These are phyloP conservation scores for Euphorbia tirucalli DNA, from an alignment of 345 rosid species.

Conservation along the genomic window DNA sequence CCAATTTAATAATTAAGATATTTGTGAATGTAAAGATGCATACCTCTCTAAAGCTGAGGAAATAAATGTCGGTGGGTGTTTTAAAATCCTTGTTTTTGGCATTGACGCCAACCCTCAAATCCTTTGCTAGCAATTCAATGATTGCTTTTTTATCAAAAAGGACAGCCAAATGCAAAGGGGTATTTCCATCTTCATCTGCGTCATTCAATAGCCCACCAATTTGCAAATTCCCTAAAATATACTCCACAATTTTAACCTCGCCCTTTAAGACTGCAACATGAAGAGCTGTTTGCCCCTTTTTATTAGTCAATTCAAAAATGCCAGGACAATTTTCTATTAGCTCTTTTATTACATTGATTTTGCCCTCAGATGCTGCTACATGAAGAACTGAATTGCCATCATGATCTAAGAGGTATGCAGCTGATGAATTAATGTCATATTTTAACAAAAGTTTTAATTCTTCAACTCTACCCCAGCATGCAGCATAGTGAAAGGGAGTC, in stretches of 20 bases:
- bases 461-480: no score
- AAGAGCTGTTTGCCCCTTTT: conserved; percentile 27
- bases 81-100: background rate
- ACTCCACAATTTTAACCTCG: background rate
- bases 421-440: no score
- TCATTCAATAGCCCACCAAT: conserved; percentile 19
- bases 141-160: background rate
- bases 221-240: conserved; percentile 1
- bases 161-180: conserved; percentile 35
- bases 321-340: no score
- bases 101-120: background rate
- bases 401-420: no score
- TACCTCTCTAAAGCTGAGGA: background rate
- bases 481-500: no score
- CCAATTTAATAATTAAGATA: no score
- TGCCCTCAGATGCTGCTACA: no score
- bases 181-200: conserved; percentile 30
- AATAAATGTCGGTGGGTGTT: background rate
- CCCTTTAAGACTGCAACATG: conserved; percentile 32
- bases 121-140: background rate
- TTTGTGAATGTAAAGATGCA: no score
- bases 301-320: conserved; percentile 3
- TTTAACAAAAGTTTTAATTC: no score
- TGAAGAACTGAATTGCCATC: no score
- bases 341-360: no score